Evolutionary conservation across 805 yeast genomes (phyloP), one percentile per base, ranked within the genome.

Genomic region (Pachysolen tannophilus): DNA sequence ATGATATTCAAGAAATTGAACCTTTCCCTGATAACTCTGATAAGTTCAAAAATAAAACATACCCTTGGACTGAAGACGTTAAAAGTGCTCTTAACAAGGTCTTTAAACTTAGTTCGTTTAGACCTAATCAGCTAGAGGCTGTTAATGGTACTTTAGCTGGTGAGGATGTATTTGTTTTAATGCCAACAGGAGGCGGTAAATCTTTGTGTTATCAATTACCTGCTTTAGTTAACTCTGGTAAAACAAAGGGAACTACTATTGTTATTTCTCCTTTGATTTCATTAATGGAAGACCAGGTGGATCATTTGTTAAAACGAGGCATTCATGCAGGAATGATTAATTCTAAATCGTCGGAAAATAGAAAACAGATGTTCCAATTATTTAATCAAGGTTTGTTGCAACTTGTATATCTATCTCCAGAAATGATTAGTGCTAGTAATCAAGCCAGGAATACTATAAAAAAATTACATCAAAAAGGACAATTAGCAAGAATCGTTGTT

Each of bases 131-230:
- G 52, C 58, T 81, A 25, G 92, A 85, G 36, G 97, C 97, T 0
- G 73, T 92, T 5, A 76, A 80, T 47, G 79, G 94, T 2, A 79
- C 84, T 20, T 50, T 79, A 20, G 53, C 70, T 5, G 95, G 96
- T 1, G 68, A 71, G 29, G 98, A 92, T 55, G 95, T 84, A 0
- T 86, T 92, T 60, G 97, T 92, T 2, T 64, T 92, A 47, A 90
- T 92, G 95, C 98, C 98, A 0, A 92, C 98, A 1, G 98, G 98
- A 26, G 98, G 98, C 33, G 98, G 98, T 33, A 92, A 92, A 53
- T 88, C 97, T 0, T 60, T 92, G 20, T 92, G 98, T 53, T 92
- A 88, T 56, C 98, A 92, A 56, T 65, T 92, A 25, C 97, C 98
- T 0, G 96, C 98, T 0, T 63, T 92, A 29, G 77, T 90, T 2